Evolutionary conservation across 2,329 filamentous ascomycete species (phyloP).

Genomic region (Venturia pyrina): DNA sequence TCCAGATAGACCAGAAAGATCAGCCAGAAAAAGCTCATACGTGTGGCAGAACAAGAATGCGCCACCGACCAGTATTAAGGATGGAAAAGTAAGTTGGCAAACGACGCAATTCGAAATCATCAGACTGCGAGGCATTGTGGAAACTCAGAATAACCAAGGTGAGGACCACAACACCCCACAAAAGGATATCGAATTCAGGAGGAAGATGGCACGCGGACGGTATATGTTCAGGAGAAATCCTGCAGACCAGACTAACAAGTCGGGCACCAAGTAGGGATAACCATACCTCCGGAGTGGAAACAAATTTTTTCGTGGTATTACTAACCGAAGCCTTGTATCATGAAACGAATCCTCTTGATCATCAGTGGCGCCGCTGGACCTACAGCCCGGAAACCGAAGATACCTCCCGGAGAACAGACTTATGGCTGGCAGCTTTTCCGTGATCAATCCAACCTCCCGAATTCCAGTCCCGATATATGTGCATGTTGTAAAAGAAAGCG

Average conservation of each 20-base stretch:
- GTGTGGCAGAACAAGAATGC: not conserved
- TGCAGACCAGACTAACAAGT: not conserved
- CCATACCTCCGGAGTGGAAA: not conserved
- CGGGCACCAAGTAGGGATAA: not conserved
- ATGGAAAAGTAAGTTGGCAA: not conserved
- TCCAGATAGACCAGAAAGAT: not conserved
- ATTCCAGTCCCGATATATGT: not conserved
- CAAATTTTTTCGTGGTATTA: slow-evolving; percentile 3
- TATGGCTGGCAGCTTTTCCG: slow-evolving; percentile 2
- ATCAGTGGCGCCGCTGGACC: not conserved
- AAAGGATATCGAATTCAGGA: not conserved
- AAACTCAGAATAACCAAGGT: not conserved
- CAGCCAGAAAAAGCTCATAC: not conserved
- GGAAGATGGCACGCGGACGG: not conserved
- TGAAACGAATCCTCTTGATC: not conserved
- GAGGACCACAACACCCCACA: not conserved
- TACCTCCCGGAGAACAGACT: slow-evolving; percentile 1
- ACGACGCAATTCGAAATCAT: not conserved
- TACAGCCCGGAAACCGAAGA: slow-evolving; percentile 1
- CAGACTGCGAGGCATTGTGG: not conserved
- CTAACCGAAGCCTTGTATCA: not conserved
- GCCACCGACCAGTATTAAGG: not conserved
- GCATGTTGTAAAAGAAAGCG: slow-evolving; percentile 5
- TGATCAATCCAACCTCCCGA: slow-evolving; percentile 6
- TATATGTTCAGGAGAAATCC: not conserved